phyloP scores from a whole-genome alignment of 768 basidiomycete species.

The Suillus placidus region DNA sequence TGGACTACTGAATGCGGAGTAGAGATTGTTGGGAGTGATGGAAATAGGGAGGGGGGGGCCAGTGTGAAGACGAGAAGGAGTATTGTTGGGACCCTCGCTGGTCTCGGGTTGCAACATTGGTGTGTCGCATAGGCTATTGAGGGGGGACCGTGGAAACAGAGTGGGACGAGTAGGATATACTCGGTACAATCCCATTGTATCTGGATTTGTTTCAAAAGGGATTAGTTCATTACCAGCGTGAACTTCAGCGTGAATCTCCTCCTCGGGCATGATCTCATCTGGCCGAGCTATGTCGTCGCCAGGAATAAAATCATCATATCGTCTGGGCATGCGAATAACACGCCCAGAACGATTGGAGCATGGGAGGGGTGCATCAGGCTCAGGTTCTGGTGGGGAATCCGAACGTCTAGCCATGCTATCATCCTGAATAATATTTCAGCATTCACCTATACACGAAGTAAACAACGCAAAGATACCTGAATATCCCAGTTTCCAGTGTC shows the following conservation, averaged over 20 bases:
- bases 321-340: constrained; percentile 1
- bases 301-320: constrained; percentile 10
- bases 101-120: background rate
- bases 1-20: background rate
- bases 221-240: no score
- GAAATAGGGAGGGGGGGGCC: background rate
- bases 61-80: background rate
- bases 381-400: no score
- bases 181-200: background rate
- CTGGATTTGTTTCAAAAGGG: background rate
- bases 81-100: background rate
- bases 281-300: background rate
- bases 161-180: background rate
- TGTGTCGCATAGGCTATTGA: background rate
- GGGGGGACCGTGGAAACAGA: background rate
- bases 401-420: no score
- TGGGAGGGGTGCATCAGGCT: no score
- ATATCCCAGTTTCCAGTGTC: no score
- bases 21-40: background rate
- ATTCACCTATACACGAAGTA: no score
- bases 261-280: background rate
- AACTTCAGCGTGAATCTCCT: background rate
- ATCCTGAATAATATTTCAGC: no score
- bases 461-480: no score
- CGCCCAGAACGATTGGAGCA: background rate